Evolutionary conservation across 2,329 filamentous ascomycete species (phyloP).

Genomic region (Trichoderma afroharzianum): DNA sequence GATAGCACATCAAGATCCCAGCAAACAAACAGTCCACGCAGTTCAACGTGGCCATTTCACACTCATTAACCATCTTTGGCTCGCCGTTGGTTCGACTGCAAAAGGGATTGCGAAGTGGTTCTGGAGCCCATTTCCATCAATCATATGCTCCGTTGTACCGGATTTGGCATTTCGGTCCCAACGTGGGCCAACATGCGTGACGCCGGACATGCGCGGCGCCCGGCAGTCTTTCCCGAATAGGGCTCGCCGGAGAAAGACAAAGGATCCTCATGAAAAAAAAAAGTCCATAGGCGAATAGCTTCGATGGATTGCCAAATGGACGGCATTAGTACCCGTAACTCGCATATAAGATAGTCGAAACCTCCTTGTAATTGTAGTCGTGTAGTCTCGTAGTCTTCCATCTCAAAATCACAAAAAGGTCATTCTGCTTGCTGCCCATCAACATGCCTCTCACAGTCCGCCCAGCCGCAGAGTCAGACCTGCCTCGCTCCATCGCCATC

Average conservation of each 20-base stretch:
- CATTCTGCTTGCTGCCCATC: not conserved
- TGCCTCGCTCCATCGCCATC: conserved; percentile 34
- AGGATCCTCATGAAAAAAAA: not conserved
- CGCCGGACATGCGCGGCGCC: not conserved
- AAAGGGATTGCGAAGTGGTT: not conserved
- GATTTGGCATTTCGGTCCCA: not conserved
- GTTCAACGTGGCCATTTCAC: not conserved
- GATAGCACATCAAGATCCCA: not conserved
- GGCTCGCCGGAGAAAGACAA: not conserved
- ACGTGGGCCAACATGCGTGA: not conserved
- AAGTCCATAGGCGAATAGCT: not conserved
- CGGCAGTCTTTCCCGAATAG: not conserved
- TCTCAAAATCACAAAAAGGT: not conserved
- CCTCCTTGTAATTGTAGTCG: not conserved
- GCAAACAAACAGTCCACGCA: not conserved
- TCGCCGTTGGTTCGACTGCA: not conserved
- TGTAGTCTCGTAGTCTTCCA: not conserved
- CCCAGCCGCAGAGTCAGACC: conserved; percentile 35
- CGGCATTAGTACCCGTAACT: not conserved
- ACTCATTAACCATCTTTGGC: not conserved
- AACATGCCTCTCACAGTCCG: conserved; percentile 41
- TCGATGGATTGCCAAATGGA: not conserved
- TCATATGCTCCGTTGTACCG: not conserved
- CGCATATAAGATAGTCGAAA: not conserved
- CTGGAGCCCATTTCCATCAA: not conserved